Base-by-base conservation (phyloP, 2,329 filamentous ascomycete species). In the Fusarium solani-melongenae region DNA sequence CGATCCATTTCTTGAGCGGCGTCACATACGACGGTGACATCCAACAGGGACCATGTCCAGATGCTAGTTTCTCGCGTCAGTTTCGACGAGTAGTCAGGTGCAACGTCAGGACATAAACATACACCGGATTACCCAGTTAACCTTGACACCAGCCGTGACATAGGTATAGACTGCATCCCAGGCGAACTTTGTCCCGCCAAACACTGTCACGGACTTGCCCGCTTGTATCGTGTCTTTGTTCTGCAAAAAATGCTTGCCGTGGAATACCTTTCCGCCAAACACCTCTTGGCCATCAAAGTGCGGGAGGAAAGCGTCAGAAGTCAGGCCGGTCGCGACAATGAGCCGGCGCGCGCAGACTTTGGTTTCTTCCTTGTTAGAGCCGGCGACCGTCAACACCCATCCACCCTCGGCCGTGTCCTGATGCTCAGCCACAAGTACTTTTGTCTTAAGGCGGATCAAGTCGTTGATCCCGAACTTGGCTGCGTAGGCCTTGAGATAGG, bases 391-490 rank as follows among this genome's bases (percentile, higher is more conserved):
- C 5, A 72, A 56, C 0, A 53, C 66, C 72, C 77, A 79, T 0
- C 66, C 66, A 3, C 62, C 61, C 14, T 67, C 63, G 44, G 24
- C 44, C 2, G 65, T 11, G 0, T 51, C 59, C 1, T 62, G 74
- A 3, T 71, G 67, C 63, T 80, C 75, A 4, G 87, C 84, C 2
- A 82, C 80, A 8, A 85, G 82, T 2, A 92, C 88, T 12, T 79
- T 83, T 0, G 86, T 87, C 24, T 85, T 80, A 59, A 91, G 84
- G 4, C 84, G 83, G 11, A 88, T 85, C 31, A 81, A 80, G 2
- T 83, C 74, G 34, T 79, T 81, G 1, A 93, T 77, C 2, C 84
- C 85, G 70, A 88, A 90, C 10, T 86, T 80, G 59, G 73, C 49
- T 1, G 82, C 82, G 33, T 82, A 83, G 11, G 78, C 76, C 9